Base-by-base conservation (phyloP, 768 basidiomycete genomes). In the Tricholoma bakamatsutake region DNA sequence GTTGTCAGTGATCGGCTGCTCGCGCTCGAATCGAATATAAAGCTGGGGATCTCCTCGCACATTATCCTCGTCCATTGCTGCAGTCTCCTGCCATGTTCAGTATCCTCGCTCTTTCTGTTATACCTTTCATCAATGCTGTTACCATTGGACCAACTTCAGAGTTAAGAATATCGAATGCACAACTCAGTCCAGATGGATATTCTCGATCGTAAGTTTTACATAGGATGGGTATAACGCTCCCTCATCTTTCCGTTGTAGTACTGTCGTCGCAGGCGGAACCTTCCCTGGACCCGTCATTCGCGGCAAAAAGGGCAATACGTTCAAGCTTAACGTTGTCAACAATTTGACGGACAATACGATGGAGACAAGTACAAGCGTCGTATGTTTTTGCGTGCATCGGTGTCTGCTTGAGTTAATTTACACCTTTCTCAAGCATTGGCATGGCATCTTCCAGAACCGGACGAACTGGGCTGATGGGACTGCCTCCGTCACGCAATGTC, bases 151-250 rank as follows among this genome's bases (percentile, higher is more conserved):
- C 68, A 15, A 54, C 49, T 28, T 61, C 67, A 9, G 62, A 73
- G 37, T 61, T 80, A 4, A 59, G 68, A 46, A 67, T 80, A 47
- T 65, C 60, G 18, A 80, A 80, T 62, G 69, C 66, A 53, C 60
- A 65, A 10, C 73, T 81, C 45, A 64, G 74, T 1, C 80, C 80
- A 0, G 80, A 81, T 65, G 80, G 80, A 10, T 79, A 71, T 55
- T 55, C 50, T 62, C 69, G 49, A 21, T 51, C 55, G 55, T 56
- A 50, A 4, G 55, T 50, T n/a, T 15, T 3, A 17, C 15, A n/a
- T 33, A 30, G 33, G 15, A 40, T 1, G 1, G 5, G 7, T n/a
- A 30, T 8, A 31, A 63, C 37, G 37, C 24, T 13, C 10, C 28
- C 35, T 45, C 11, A 49, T 13, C 24, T 24, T 30, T 17, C 15